Evolutionary conservation across 108 stramenopile genomes (phyloP).

Genomic region (Aurantiochytrium sp.): DNA sequence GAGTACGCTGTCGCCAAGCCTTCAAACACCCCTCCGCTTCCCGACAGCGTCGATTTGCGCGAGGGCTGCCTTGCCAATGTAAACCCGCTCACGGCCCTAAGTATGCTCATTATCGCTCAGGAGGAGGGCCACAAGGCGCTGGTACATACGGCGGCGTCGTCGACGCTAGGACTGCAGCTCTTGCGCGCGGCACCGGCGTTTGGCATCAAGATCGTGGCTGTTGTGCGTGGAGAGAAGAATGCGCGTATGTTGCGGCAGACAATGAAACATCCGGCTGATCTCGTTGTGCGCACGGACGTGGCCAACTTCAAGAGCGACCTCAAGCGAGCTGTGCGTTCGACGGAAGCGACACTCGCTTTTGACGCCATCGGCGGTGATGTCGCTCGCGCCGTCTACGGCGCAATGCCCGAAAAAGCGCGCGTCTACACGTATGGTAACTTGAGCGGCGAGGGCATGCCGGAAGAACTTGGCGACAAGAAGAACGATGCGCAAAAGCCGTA

Average conservation of each 20-base stretch:
- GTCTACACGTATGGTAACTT: conserved; percentile 48
- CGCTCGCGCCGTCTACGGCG: conserved; percentile 41
- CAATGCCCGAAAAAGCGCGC: conserved; percentile 35
- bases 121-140: conserved; percentile 29
- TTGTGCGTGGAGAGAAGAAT: conserved; percentile 53
- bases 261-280: conserved; percentile 46
- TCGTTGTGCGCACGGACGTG: conserved; percentile 29
- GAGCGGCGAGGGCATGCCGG: conserved; percentile 27
- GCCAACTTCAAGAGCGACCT: conserved; percentile 41
- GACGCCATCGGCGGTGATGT: conserved; percentile 53
- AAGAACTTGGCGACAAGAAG: conserved; percentile 18
- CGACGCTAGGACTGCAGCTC: conserved; percentile 52
- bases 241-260: conserved; percentile 25
- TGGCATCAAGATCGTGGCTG: conserved; percentile 45
- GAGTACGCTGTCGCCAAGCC: conserved; percentile 39
- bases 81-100: conserved; percentile 57
- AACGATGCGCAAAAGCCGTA: not conserved
- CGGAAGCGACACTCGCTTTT: conserved; percentile 49
- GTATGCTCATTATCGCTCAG: conserved; percentile 46
- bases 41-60: conserved; percentile 40
- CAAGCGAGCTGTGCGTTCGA: conserved; percentile 37
- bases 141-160: conserved; percentile 56
- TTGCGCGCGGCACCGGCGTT: conserved; percentile 30
- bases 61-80: conserved; percentile 47
- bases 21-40: conserved; percentile 36